phyloP scores from a whole-genome alignment of 768 basidiomycete genomes.

The Suillus ampliporus region DNA sequence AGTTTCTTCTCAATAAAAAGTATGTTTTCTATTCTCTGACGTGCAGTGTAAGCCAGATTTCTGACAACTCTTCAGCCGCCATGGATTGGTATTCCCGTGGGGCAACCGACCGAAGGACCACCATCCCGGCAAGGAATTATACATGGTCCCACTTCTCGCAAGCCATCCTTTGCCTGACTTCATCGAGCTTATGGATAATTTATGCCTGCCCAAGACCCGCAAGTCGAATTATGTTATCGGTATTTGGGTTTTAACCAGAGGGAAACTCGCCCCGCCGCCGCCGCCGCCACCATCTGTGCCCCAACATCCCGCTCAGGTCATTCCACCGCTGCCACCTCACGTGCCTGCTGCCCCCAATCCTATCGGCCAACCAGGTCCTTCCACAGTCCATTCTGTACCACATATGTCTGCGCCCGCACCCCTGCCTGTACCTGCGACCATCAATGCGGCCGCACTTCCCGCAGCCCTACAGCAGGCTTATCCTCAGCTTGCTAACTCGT shows the following conservation, averaged over 20 bases:
- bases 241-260: slow-evolving; percentile 86
- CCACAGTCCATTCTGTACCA: slow-evolving; percentile 18
- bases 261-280: slow-evolving; percentile 63
- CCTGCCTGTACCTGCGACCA: not conserved
- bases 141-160: slow-evolving; percentile 78
- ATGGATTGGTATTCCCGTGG: slow-evolving; percentile 89
- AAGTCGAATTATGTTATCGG: slow-evolving; percentile 74
- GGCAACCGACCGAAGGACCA: slow-evolving; percentile 73
- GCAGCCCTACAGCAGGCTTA: slow-evolving; percentile 34
- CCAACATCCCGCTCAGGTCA: slow-evolving; percentile 15
- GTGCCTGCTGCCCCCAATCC: slow-evolving; percentile 17
- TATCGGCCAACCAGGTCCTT: slow-evolving; percentile 19
- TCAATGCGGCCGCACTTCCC: slow-evolving; percentile 19
- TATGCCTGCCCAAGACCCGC: slow-evolving; percentile 69
- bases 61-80: slow-evolving; percentile 58
- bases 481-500: slow-evolving; percentile 49
- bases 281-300: slow-evolving; percentile 27
- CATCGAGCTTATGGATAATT: slow-evolving; percentile 80
- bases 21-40: slow-evolving; percentile 42
- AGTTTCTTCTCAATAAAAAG: slow-evolving; percentile 77
- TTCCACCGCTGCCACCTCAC: slow-evolving; percentile 23
- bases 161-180: slow-evolving; percentile 79
- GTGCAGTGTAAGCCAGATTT: slow-evolving; percentile 13
- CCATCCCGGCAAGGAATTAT: slow-evolving; percentile 83
- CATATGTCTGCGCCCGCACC: slow-evolving; percentile 16